Base-by-base conservation (phyloP, 495 filamentous ascomycete genomes). In the Saxophila tyrrhenica region DNA sequence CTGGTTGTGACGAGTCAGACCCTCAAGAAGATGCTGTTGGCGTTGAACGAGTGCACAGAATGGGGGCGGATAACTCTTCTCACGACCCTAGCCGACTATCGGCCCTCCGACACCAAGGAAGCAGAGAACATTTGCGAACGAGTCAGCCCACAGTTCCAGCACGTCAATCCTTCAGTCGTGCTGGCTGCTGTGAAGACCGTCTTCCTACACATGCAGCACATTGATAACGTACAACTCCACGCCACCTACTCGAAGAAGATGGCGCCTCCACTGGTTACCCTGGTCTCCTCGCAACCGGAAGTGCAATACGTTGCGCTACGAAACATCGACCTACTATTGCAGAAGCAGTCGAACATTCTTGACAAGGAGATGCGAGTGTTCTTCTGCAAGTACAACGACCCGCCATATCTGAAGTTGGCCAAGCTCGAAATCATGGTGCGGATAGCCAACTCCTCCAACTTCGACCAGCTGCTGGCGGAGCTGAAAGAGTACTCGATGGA, bases 301-400 rank as follows among this genome's bases (percentile, higher is more conserved):
- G 92, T 98, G 29, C 92, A 98, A 71, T 98, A 97, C 69, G 94
- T 98, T 44, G 92, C 92, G 20, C 71, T 98, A 50, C 74, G 92
- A 48, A 98, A 98, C 64, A 97, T 97, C 64, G 92, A 97, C 58
- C 81, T 98, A 44, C 74, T 98, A 3, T 75, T 98, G 32, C 92
- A 98, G 68, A 90, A 94, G 59, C 87, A 95, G 61, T 90, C 92
- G 1, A 90, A 94, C 64, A 95, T 98, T 48, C 75, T 98, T 1
- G 92, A 86, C 72, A 97, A 97, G 67, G 92, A 98, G 69, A 82
- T 98, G 49, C 82, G 92, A 46, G 92, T 98, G 1, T 98, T 98
- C 73, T 98, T 97, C 73, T 98, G 92, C 83, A 98, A 98, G 73
- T 98, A 98, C 73, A 96, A 98, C 67, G 92, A 98, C 64, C 92